Evolutionary conservation across 2,329 filamentous ascomycete species (phyloP), one percentile per base, ranked within the genome.

Genomic region (Proliferodiscus dingleyae): DNA sequence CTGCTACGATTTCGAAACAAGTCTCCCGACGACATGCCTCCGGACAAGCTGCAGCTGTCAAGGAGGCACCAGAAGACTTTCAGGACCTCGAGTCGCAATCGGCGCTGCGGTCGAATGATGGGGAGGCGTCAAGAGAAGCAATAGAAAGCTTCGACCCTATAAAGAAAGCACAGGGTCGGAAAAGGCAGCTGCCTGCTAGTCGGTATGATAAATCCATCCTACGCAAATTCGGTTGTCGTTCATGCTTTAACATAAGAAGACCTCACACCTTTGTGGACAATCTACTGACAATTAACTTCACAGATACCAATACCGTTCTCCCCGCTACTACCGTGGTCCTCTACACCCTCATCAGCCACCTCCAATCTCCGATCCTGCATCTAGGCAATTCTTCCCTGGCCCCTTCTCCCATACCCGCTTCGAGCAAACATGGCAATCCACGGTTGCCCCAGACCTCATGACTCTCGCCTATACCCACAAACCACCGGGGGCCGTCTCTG

Each of bases 301-400:
- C 51, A 95, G 91, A 76, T 98, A 97, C 71, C 87, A 95, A 69
- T 97, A 86, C 68, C 89, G 90, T 54, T 85, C 91, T 41, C 93
- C 93, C 53, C 93, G 91, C 71, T 98, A 90, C 77, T 83, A 95
- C 68, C 87, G 91, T 61, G 93, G 93, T 46, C 90, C 90, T 53
- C 76, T 97, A 19, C 90, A 97, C 65, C 93, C 93, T 41, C 82
- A 96, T 61, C 89, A 95, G 71, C 87, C 89, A 48, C 91, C 89
- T n/a, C 77, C 82, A 30, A 78, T 83, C 41, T 93, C 90, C 52
- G 87, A 96, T 61, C 90, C 90, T 1, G 78, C 85, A 22, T 95
- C 93, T 48, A 85, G 93, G 63, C 76, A 89, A 63, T 98, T 93
- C 66, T 75, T 87, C 21, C 90, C 93, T 1, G 93, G 93, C 0